Evolutionary conservation across 768 basidiomycete genomes (phyloP), one percentile per base, ranked within the genome.

Genomic region (Trametes cingulata): DNA sequence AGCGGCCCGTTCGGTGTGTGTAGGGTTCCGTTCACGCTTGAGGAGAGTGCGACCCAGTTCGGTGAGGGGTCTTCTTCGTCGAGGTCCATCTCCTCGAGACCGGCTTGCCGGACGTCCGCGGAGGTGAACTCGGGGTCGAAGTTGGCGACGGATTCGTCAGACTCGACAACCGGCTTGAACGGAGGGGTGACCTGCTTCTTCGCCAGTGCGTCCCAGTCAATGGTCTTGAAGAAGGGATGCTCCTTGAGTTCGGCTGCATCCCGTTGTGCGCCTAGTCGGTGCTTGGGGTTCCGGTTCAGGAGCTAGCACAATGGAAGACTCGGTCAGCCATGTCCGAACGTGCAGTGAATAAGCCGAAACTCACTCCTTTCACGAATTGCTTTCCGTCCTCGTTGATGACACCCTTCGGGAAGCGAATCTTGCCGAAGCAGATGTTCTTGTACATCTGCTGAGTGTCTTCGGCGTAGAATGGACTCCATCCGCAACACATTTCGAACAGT

Each of bases 401-500:
- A 53, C 91, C 95, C 69, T 93, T 90, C 5, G 97, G 97, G 78
- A 98, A 98, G 53, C 95, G 82, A 71, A 98, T 98, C 82, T 98
- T 98, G 60, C 97, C 97, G 74, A 98, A 99, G 72, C 95, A 97
- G 66, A 93, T 93, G 76, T 91, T 94, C 81, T 95, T 95, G 79
- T 99, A 99, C 97, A 99, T 99, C 76, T 96, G 93, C 73, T 99
- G 96, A 4, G 94, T 97, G 71, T 99, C 97, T 69, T 99, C 97
- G 17, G 96, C 95, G 69, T 98, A 99, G 77, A 98, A 99, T 41
- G 97, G 97, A 71, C 91, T 94, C 97, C 97, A 98, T 6, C 97
- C 97, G 67, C 97, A 99, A 69, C 97, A 98, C 97, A 99, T 99
- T 76, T 99, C 97, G 72, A 98, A 99, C 22, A 99, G 80, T 33